Evolutionary conservation across 148 eudicot genomes (phyloP), one percentile per base, ranked within the genome.

Genomic region (Fallopia convolvulus): DNA sequence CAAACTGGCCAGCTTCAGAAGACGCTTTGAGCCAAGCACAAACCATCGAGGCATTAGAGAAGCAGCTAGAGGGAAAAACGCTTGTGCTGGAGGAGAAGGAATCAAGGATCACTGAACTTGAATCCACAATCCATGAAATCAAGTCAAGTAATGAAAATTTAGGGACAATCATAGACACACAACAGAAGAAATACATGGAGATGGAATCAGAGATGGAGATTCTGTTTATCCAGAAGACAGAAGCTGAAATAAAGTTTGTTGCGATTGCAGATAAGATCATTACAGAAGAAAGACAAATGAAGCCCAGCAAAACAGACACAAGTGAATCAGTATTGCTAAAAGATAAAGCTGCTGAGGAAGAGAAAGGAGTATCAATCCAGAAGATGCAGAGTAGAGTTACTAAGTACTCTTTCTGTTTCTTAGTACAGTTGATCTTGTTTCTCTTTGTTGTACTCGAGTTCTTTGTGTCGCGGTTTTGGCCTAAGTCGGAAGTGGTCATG

Each of bases 221-320:
- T 39, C 83, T 92, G 47, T 85, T 85, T 46, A 86, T 65, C 81
- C 86, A 82, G 71, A 92, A 84, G 81, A 78, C 91, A 48, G 94
- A 91, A 85, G 97, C 91, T 56, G 97, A 92, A 82, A 72, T 92
- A 26, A 84, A 89, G 82, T 89, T 83, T 78, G 75, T 92, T 46
- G 87, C 79, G 56, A 79, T 90, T 32, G 80, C 85, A 20, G 86
- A 85, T 21, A 74, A 80, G 81, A 84, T 75, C 58, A 72, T 47
- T 75, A 60, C 77, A 39, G 73, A 79, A 1, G 73, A 77, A 80
- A 80, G 85, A 83, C 82, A 86, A 55, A 79, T 82, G 32, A 44
- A 44, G 47, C 47, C 47, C 47, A 80, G 76, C 72, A 81, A 80
- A 76, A 84, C 77, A 60, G 39, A 36, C 39, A 36, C 2, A 2